A percentile compares a stretch with the other conserved stretches of the same genome.
Conservation (phyloP, 2,329 filamentous ascomycete species). For the Verticillium longisporum region DNA sequence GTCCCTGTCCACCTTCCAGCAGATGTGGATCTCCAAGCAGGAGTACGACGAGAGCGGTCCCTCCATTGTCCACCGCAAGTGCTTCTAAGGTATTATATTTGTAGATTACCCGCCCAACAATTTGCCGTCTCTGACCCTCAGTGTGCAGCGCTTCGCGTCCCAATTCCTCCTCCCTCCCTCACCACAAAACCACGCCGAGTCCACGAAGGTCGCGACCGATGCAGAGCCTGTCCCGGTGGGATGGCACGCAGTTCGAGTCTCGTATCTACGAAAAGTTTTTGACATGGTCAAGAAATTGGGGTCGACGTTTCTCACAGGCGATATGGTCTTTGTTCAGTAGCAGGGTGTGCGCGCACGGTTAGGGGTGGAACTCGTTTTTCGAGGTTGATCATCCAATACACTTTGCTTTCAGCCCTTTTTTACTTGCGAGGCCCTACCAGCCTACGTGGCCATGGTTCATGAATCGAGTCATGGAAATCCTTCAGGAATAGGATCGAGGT, state of each 20-base stretch:
- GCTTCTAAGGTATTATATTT: constrained; percentile 86
- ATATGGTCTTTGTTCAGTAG: constrained; percentile 44
- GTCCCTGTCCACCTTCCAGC: constrained; percentile 99
- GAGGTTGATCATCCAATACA: constrained; percentile 52
- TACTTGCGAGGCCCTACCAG: constrained; percentile 14
- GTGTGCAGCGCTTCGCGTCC: constrained; percentile 2
- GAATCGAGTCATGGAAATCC: constrained; percentile 1
- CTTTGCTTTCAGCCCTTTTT: constrained; percentile 28
- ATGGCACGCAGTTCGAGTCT: constrained; percentile 43
- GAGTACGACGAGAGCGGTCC: constrained; percentile 99
- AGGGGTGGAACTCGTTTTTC: constrained; percentile 40
- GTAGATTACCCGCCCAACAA: not conserved
- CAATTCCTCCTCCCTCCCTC: constrained; percentile 20
- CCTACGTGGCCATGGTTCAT: constrained; percentile 6
- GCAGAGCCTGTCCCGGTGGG: constrained; percentile 36
- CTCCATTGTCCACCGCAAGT: constrained; percentile 99
- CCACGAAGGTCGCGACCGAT: constrained; percentile 37
- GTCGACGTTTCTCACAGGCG: constrained; percentile 39
- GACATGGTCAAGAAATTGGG: constrained; percentile 46
- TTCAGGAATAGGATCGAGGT: constrained; percentile 16
- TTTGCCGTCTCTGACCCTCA: not conserved
- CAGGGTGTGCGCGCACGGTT: constrained; percentile 41
- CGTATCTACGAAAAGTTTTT: constrained; percentile 53
- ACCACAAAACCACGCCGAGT: constrained; percentile 29
- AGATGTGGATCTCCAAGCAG: constrained; percentile 99